Conservation (phyloP, 192 early-diverging fungal genomes). For the Coemansia guatemalensis region DNA sequence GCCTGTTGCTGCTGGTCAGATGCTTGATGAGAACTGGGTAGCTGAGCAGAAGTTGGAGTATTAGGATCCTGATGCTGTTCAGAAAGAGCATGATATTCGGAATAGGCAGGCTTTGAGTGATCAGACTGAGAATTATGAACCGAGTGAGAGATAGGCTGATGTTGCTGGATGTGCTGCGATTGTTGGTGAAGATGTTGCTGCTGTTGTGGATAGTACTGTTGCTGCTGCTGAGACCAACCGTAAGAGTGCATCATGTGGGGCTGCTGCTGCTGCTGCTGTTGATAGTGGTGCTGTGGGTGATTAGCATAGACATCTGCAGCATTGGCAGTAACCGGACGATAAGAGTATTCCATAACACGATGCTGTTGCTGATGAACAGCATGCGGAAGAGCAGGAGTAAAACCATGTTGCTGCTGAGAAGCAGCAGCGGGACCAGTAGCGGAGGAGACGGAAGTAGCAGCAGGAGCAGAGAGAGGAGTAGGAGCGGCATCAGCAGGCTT, state of each 20-base stretch:
- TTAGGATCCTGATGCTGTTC: not conserved
- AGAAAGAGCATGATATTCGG: conserved; percentile 4
- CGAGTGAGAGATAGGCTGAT: not conserved
- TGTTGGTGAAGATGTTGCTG: too few relatives aligned
- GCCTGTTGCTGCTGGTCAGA: conserved; percentile 15
- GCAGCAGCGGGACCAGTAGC: not conserved
- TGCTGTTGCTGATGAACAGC: conserved; percentile 22
- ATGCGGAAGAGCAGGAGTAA: conserved; percentile 11
- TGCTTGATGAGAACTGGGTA: not conserved
- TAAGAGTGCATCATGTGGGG: not conserved
- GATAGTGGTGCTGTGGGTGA: conserved; percentile 17
- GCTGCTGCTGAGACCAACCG: not conserved
- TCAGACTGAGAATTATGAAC: conserved; percentile 2
- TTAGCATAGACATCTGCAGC: not conserved
- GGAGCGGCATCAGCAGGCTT: not conserved
- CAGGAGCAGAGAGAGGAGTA: conserved; percentile 5
- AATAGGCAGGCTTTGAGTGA: conserved; percentile 2
- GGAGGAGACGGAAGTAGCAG: not conserved
- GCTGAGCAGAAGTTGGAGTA: not conserved
- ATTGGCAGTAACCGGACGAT: not conserved
- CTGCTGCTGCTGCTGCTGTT: conserved; percentile 9
- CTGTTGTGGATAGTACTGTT: not conserved
- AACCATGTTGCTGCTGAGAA: not conserved
- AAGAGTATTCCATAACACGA: conserved; percentile 8
- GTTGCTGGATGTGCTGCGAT: too few relatives aligned